Percentiles rank a stretch among this genome's conserved stretches.
Conservation (phyloP, 1,284 basidiomycete genomes). For the Sporisorium graminicola region DNA sequence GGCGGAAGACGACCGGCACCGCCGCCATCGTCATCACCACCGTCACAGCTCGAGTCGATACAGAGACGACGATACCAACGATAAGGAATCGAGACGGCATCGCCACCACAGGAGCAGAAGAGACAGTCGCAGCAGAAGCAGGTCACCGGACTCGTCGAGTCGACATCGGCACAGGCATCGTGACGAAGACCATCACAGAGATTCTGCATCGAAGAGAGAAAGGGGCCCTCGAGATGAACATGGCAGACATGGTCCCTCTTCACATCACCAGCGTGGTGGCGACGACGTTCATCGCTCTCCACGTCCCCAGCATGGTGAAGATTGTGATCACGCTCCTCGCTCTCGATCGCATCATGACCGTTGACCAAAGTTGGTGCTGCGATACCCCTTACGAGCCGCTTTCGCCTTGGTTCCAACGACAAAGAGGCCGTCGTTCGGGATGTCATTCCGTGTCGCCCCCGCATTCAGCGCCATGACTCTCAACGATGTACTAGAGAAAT, state of each 20-base stretch:
- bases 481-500: not conserved
- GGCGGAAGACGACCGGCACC: not conserved
- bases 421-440: too few species aligned
- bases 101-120: conserved; percentile 9
- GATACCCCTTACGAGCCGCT: not conserved
- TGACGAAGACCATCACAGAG: conserved; percentile 2
- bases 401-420: not conserved
- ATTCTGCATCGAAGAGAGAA: conserved; percentile 1
- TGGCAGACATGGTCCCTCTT: conserved; percentile 1
- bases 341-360: conserved; percentile 1
- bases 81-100: conserved; percentile 11
- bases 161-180: conserved; percentile 8
- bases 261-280: conserved; percentile 2
- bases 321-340: not conserved
- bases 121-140: conserved; percentile 28
- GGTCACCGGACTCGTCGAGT: conserved; percentile 20
- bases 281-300: not conserved
- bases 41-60: conserved; percentile 12
- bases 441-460: not conserved
- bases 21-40: conserved; percentile 10
- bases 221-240: not conserved
- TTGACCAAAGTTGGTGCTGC: not conserved
- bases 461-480: not conserved
- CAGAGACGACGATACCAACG: conserved; percentile 10
- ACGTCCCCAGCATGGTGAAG: not conserved